Conservation (phyloP, 441 rosid species). For the Populus trichocarpa region DNA sequence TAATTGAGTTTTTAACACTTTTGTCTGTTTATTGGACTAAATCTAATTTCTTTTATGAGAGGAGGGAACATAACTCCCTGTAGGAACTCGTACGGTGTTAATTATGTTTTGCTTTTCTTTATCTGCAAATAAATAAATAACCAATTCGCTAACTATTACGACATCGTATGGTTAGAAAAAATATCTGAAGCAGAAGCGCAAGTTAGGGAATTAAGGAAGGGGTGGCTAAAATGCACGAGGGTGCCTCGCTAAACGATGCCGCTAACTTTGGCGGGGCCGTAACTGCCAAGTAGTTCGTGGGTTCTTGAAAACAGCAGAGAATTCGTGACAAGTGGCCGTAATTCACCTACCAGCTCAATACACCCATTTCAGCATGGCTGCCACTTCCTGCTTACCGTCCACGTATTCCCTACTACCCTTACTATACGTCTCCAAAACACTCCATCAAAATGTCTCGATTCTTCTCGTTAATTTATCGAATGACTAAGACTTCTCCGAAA, state of each 20-base stretch:
- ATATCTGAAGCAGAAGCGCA: background rate
- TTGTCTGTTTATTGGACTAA: too few relatives aligned
- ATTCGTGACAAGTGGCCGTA: slow-evolving; percentile 24
- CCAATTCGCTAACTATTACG: too few relatives aligned
- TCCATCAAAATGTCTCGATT: background rate
- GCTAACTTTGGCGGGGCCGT: slow-evolving; percentile 14
- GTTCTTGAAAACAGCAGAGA: slow-evolving; percentile 2
- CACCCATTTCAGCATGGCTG: slow-evolving; percentile 20
- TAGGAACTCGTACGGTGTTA: too few relatives aligned
- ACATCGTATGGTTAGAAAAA: background rate
- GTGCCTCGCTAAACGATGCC: background rate
- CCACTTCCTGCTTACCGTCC: slow-evolving; percentile 16
- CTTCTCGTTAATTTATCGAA: background rate
- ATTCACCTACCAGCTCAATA: slow-evolving; percentile 15
- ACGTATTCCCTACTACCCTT: slow-evolving; percentile 14
- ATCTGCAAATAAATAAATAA: too few relatives aligned
- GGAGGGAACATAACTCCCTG: background rate
- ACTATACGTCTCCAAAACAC: background rate
- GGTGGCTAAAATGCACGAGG: background rate
- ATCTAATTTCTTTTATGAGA: background rate
- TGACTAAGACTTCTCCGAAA: background rate
- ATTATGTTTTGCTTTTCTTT: too few relatives aligned
- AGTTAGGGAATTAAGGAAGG: background rate
- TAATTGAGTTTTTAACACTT: too few relatives aligned
- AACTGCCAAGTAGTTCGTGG: slow-evolving; percentile 26